A percentile compares a stretch with the other conserved stretches of the same genome.
Evolutionary conservation across 805 yeast genomes (phyloP).

Genomic region (Kazachstania bromeliacearum): DNA sequence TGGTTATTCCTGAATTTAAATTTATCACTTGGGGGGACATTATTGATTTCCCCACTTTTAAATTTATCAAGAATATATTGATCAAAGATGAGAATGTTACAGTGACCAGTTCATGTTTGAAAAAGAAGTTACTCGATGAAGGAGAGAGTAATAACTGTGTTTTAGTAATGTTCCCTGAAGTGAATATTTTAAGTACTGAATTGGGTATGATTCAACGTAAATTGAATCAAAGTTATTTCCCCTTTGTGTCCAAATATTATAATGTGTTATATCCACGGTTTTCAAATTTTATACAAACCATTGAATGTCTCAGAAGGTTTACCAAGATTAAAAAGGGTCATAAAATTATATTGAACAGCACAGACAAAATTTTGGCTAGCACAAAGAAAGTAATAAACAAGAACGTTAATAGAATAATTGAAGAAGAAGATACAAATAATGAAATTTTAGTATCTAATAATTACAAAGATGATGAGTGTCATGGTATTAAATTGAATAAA

Average conservation of each 20-base stretch:
- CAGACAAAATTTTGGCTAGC: too few relatives aligned
- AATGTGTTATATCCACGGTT: conserved; percentile 74
- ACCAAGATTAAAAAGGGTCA: conserved; percentile 1
- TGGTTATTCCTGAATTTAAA: conserved; percentile 27
- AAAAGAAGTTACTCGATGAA: too few relatives aligned
- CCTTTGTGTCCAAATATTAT: conserved; percentile 48
- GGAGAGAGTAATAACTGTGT: conserved; percentile 36
- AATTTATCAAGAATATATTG: conserved; percentile 38
- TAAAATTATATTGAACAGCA: too few relatives aligned
- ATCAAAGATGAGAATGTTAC: conserved; percentile 65
- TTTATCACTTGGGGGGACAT: conserved; percentile 65
- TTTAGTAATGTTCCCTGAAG: conserved; percentile 80
- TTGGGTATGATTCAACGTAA: conserved; percentile 40
- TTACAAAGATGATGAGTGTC: background rate
- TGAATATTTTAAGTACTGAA: conserved; percentile 51
- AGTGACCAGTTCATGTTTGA: conserved; percentile 12
- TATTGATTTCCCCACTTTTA: conserved; percentile 51
- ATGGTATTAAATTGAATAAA: conserved; percentile 6
- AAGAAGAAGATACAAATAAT: background rate
- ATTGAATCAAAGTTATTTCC: conserved; percentile 39
- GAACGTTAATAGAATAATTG: background rate
- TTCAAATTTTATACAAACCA: conserved; percentile 43
- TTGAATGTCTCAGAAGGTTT: conserved; percentile 34
- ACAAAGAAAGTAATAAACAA: background rate
- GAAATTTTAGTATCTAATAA: background rate